Percentiles rank a stretch among this genome's conserved stretches.
Evolutionary conservation across 108 stramenopile genomes (phyloP).

Genomic region (Pseudonitzschia pungens): DNA sequence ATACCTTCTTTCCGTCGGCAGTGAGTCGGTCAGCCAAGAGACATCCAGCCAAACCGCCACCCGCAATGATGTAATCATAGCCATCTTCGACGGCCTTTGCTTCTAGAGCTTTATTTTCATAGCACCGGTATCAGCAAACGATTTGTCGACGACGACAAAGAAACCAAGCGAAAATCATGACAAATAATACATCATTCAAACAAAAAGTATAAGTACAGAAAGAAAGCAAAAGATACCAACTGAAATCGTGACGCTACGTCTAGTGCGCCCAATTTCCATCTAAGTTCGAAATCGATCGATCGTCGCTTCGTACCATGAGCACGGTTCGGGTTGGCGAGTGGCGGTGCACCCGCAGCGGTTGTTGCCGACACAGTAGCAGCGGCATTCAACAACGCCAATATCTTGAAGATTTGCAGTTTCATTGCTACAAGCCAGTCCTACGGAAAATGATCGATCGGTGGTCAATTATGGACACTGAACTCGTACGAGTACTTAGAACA

Average conservation of each 20-base stretch:
- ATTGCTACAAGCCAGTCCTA: neutral
- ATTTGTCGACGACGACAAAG: neutral
- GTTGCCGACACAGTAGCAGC: conserved; percentile 1
- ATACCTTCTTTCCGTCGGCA: conserved; percentile 16
- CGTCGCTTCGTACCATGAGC: conserved; percentile 13
- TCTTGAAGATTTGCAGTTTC: conserved; percentile 20
- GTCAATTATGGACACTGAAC: neutral
- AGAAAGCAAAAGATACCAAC: neutral
- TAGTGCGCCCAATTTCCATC: neutral
- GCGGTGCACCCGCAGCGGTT: conserved; percentile 18
- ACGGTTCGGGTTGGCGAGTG: conserved; percentile 12
- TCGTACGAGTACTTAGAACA: neutral
- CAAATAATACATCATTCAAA: neutral
- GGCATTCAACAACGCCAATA: conserved; percentile 9
- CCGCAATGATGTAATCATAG: conserved; percentile 76
- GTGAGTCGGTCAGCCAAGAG: conserved; percentile 65
- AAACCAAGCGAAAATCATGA: neutral
- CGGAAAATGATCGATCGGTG: neutral
- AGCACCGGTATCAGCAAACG: neutral
- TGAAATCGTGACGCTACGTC: neutral
- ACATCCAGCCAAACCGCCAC: conserved; percentile 78
- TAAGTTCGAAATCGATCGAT: neutral
- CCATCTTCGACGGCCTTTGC: conserved; percentile 2
- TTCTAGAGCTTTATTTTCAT: conserved; percentile 6
- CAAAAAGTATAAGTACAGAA: conserved; percentile 1